Evolutionary conservation across 2,329 filamentous ascomycete genomes (phyloP), one percentile per base, ranked within the genome.

Genomic region (Blastomyces emzantsi): DNA sequence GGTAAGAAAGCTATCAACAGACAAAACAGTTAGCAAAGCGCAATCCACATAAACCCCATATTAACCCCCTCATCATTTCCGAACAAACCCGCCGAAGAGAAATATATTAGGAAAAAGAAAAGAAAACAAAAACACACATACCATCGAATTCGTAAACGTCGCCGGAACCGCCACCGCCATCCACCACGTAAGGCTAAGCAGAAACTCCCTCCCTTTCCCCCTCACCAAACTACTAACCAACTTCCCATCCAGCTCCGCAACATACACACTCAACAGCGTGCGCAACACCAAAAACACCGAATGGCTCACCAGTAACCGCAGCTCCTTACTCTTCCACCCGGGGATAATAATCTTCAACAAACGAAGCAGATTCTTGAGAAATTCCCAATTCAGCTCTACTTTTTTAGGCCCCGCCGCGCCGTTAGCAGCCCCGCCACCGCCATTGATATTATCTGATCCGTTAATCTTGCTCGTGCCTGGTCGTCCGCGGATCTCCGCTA

Each of bases 141-240:
- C 90, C 94, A 99, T 99, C 0, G 92, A 97, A 76, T 99, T 99
- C 51, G 94, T 99, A 74, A 97, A 97, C 0, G 94, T 97, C 1
- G 94, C 94, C 11, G 94, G 94, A 19, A 99, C 83, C 33, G 94
- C 93, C 68, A 99, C 94, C 63, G 93, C 75, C 94, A 99, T 99
- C 94, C 94, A 99, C 92, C 93, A 97, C 6, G 95, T 85, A 70
- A 99, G 87, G 0, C 91, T 87, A 69, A 87, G 87, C 70, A 97
- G 73, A 69, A 99, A 99, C 68, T 96, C 92, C 75, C 86, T 90
- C 19, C 93, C 94, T 69, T 88, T 94, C 1, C 94, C 94, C 75
- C 92, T 88, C 56, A 99, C 92, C 63, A 99, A 79, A 67, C 87
- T 92, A 78, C 94, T 96, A 64, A 99, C 94, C 65, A 99, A 85